Evolutionary conservation across 148 eudicot genomes (phyloP).

Genomic region (Polygonum aviculare): DNA sequence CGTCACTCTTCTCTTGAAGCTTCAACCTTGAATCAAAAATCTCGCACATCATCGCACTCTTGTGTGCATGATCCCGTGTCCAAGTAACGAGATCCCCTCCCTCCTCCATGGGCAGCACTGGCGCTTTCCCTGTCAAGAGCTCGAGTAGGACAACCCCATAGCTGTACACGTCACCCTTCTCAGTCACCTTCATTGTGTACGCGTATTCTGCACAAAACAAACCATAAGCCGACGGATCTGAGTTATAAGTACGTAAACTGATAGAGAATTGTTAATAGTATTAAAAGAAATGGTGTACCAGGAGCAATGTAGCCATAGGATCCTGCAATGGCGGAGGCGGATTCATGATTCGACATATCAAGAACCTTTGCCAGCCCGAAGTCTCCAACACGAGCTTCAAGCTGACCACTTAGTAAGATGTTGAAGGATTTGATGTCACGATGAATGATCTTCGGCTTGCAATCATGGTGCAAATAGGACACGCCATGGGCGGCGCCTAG

Average conservation of each 20-base stretch:
- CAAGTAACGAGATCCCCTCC: constrained; percentile 77
- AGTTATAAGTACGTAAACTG: not conserved
- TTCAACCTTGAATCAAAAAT: constrained; percentile 61
- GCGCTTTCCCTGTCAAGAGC: constrained; percentile 65
- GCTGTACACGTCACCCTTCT: constrained; percentile 81
- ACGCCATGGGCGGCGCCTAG: constrained; percentile 89
- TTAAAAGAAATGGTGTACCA: constrained; percentile 30
- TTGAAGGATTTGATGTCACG: constrained; percentile 87
- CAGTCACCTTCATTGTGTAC: constrained; percentile 82
- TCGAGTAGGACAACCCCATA: constrained; percentile 83
- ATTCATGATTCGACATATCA: constrained; percentile 67
- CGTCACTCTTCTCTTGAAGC: constrained; percentile 26
- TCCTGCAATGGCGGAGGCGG: constrained; percentile 91
- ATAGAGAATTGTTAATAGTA: not conserved
- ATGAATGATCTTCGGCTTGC: constrained; percentile 78
- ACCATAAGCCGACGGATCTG: not conserved
- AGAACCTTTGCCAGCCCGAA: constrained; percentile 88
- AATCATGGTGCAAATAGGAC: constrained; percentile 72
- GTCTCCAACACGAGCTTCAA: constrained; percentile 82
- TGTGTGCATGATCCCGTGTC: constrained; percentile 43
- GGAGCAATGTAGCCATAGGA: constrained; percentile 98
- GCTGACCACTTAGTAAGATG: constrained; percentile 53
- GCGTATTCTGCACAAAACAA: constrained; percentile 48
- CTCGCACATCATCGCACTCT: constrained; percentile 20
- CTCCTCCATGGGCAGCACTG: constrained; percentile 71